phyloP scores from a whole-genome alignment of 306 rosid genomes.

The Lotus japonicus region DNA sequence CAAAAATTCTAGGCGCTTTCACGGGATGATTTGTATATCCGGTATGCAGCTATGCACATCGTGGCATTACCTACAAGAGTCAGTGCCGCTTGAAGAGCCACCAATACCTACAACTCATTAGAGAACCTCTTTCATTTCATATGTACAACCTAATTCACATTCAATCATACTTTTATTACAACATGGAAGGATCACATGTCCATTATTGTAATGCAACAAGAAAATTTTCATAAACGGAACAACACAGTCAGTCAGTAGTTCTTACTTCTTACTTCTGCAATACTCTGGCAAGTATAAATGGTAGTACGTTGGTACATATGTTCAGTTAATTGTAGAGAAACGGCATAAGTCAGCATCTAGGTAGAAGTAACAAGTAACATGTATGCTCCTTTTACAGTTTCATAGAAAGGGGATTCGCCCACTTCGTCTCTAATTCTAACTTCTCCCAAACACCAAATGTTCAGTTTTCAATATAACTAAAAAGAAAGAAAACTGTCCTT shows the following conservation, averaged over 20 bases:
- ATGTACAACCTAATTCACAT: slow-evolving; percentile 7
- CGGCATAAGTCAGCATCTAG: neutral
- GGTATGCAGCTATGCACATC: slow-evolving; percentile 86
- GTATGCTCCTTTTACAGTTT: too few species aligned
- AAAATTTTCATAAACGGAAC: neutral
- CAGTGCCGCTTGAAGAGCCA: slow-evolving; percentile 88
- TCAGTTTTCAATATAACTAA: too few species aligned
- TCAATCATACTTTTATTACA: neutral
- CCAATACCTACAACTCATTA: slow-evolving; percentile 68
- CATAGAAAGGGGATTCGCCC: too few species aligned
- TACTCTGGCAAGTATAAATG: too few species aligned
- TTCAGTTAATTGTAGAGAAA: neutral
- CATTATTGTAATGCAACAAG: slow-evolving; percentile 9
- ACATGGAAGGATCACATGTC: slow-evolving; percentile 14
- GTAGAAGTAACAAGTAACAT: neutral
- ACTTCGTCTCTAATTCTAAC: too few species aligned
- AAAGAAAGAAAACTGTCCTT: too few species aligned
- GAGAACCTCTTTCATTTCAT: slow-evolving; percentile 8
- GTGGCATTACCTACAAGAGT: slow-evolving; percentile 83
- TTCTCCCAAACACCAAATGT: too few species aligned
- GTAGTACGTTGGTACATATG: neutral
- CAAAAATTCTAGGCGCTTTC: slow-evolving; percentile 53
- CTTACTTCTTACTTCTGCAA: too few species aligned
- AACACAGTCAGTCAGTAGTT: too few species aligned
- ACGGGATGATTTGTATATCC: slow-evolving; percentile 67